These are phyloP conservation scores for Boletus bicolor DNA, from an alignment of 768 basidiomycete genomes.

Conservation along the genomic window DNA sequence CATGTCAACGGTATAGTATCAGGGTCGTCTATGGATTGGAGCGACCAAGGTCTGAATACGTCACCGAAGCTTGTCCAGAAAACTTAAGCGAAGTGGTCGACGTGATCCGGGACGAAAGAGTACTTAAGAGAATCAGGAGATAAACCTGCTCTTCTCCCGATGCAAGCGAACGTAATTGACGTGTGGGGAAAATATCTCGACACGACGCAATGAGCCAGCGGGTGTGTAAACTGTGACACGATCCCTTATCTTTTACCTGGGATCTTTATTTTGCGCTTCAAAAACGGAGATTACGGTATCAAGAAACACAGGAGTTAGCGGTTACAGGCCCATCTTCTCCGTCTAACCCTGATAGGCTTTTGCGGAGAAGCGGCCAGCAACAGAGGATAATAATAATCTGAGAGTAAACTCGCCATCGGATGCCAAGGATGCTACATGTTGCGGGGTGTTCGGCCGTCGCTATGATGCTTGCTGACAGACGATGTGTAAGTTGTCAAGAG, in stretches of 20 bases:
- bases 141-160: conserved; percentile 1
- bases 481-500: background rate
- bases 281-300: conserved; percentile 36
- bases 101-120: conserved; percentile 2
- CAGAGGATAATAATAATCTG: conserved; percentile 19
- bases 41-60: conserved; percentile 10
- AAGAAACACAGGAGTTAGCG: conserved; percentile 28
- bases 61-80: conserved; percentile 10
- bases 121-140: conserved; percentile 3
- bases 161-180: conserved; percentile 8
- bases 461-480: background rate
- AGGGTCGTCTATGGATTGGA: conserved; percentile 24
- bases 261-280: conserved; percentile 17
- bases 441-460: background rate
- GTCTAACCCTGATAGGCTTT: conserved; percentile 35
- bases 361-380: conserved; percentile 25
- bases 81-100: conserved; percentile 7
- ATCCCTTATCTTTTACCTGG: conserved; percentile 8
- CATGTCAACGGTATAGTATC: conserved; percentile 3
- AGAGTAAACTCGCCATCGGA: background rate
- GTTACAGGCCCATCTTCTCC: conserved; percentile 13
- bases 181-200: conserved; percentile 10
- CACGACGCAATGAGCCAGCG: conserved; percentile 2
- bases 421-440: background rate
- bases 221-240: conserved; percentile 9